phyloP scores from a whole-genome alignment of 2,329 filamentous ascomycete species.

The Claviceps paspali region DNA sequence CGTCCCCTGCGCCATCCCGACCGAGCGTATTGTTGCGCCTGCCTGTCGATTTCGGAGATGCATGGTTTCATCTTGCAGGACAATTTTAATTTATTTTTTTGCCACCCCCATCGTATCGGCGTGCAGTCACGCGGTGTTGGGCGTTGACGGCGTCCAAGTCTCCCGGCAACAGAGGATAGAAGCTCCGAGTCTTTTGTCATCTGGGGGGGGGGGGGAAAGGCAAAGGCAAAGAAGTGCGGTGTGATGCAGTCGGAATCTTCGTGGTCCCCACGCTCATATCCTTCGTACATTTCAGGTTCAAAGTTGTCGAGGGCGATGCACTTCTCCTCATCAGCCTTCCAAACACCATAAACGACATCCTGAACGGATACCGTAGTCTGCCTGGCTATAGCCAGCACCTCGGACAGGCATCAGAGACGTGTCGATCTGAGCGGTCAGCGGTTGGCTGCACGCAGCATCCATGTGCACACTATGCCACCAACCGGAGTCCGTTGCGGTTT shows the following conservation, averaged over 20 bases:
- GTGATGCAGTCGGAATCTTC: slow-evolving; percentile 99
- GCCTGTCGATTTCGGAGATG: no score
- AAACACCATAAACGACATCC: slow-evolving; percentile 97
- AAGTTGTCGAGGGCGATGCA: slow-evolving; percentile 88
- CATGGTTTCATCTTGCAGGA: no score
- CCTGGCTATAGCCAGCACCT: slow-evolving; percentile 95
- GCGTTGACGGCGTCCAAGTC: slow-evolving; percentile 58
- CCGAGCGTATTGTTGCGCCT: no score
- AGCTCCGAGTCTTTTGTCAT: slow-evolving; percentile 58
- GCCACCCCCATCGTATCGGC: no score
- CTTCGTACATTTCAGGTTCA: slow-evolving; percentile 92
- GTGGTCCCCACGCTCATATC: slow-evolving; percentile 88
- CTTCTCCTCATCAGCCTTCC: slow-evolving; percentile 94
- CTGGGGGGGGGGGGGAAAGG: slow-evolving; percentile 74
- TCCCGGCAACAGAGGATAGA: slow-evolving; percentile 59
- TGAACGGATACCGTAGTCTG: slow-evolving; percentile 93
- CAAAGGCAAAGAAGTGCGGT: slow-evolving; percentile 87
- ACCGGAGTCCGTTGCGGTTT: no score
- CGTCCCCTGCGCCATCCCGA: no score
- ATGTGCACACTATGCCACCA: no score
- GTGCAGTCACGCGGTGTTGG: no score
- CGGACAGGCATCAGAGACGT: slow-evolving; percentile 97
- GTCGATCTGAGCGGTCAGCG: slow-evolving; percentile 92
- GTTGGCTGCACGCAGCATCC: no score
- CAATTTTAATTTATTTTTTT: no score